A percentile compares a stretch with the other conserved stretches of the same genome.
phyloP scores from a whole-genome alignment of 1,139 yeast genomes.

The Magnusiomyces paraingens region DNA sequence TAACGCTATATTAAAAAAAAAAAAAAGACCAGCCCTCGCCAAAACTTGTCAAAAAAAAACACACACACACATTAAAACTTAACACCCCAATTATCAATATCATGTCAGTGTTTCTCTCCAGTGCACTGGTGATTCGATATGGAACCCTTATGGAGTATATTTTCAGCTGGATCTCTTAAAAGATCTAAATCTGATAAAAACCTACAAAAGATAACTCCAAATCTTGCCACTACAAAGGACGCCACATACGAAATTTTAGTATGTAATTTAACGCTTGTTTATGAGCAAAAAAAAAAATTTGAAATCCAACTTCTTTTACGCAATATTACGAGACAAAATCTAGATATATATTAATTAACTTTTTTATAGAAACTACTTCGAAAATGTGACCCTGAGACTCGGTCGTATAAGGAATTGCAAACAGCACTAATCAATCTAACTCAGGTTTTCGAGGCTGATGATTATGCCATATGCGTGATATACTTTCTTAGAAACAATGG shows the following conservation, averaged over 20 bases:
- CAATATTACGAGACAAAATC: too few species aligned
- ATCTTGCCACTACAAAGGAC: slow-evolving; percentile 19
- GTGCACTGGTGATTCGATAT: slow-evolving; percentile 4
- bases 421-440: slow-evolving; percentile 7
- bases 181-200: slow-evolving; percentile 1
- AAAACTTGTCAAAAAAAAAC: too few species aligned
- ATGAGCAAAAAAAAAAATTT: background rate
- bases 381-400: background rate
- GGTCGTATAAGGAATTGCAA: background rate
- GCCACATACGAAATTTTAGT: slow-evolving; percentile 18
- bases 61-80: too few species aligned
- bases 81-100: background rate
- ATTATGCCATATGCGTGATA: slow-evolving; percentile 13
- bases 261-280: background rate
- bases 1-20: too few species aligned
- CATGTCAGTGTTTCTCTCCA: background rate
- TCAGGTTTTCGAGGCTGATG: slow-evolving; percentile 15
- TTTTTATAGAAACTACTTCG: slow-evolving; percentile 6
- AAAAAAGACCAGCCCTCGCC: too few species aligned
- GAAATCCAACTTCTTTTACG: too few species aligned
- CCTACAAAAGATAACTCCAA: slow-evolving; percentile 5
- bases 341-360: slow-evolving; percentile 8
- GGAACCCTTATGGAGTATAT: slow-evolving; percentile 20
- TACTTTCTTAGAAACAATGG: slow-evolving; percentile 21
- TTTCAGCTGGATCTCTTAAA: slow-evolving; percentile 13